Conservation (phyloP, 306 rosid genomes). For the Prosopis cineraria region DNA sequence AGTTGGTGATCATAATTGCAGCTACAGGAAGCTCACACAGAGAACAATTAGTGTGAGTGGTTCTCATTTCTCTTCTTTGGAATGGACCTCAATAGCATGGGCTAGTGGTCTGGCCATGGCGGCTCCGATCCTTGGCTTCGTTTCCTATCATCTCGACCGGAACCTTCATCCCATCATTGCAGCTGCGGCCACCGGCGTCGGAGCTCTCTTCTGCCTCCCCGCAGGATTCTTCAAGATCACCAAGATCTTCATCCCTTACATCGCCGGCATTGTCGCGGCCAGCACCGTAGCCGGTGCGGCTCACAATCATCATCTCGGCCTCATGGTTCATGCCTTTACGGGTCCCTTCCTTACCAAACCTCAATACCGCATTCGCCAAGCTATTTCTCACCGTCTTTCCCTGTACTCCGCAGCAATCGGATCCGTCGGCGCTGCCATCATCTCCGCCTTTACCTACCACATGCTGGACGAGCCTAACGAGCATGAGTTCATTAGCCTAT, state of each 20-base stretch:
- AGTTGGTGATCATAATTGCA: slow-evolving; percentile 36
- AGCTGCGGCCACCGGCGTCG: slow-evolving; percentile 53
- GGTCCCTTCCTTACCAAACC: slow-evolving; percentile 42
- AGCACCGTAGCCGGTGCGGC: slow-evolving; percentile 61
- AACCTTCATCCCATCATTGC: slow-evolving; percentile 52
- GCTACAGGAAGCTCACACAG: slow-evolving; percentile 65
- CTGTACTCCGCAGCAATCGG: slow-evolving; percentile 55
- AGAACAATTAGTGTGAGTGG: slow-evolving; percentile 37
- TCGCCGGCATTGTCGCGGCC: slow-evolving; percentile 58
- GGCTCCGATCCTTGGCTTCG: slow-evolving; percentile 59
- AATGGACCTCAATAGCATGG: slow-evolving; percentile 88
- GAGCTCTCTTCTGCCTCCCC: slow-evolving; percentile 77
- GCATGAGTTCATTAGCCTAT: slow-evolving; percentile 50
- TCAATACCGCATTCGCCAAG: slow-evolving; percentile 48
- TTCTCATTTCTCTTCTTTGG: slow-evolving; percentile 53
- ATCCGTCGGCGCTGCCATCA: slow-evolving; percentile 59
- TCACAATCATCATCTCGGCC: slow-evolving; percentile 81
- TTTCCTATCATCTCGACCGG: slow-evolving; percentile 75
- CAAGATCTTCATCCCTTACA: slow-evolving; percentile 69
- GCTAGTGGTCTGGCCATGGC: slow-evolving; percentile 65
- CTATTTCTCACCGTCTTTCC: slow-evolving; percentile 58
- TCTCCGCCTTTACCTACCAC: slow-evolving; percentile 73
- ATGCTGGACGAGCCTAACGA: slow-evolving; percentile 59
- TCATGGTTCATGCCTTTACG: slow-evolving; percentile 62
- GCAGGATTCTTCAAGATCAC: slow-evolving; percentile 64